phyloP scores from a whole-genome alignment of 805 yeast species.

The Teunomyces lycoperdinae region DNA sequence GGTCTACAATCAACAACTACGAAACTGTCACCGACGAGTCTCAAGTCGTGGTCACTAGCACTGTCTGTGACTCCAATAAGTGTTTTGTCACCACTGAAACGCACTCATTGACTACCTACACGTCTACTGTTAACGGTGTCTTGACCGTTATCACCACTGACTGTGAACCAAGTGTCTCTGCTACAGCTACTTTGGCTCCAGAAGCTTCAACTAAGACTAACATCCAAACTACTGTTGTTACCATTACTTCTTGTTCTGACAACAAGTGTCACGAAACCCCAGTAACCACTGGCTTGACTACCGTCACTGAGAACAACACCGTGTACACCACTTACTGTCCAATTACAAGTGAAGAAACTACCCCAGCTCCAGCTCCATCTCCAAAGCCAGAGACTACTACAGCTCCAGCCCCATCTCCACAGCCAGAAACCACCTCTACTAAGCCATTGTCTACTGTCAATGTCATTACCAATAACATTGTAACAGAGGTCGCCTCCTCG shows the following conservation, averaged over 20 bases:
- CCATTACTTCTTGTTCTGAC: constrained; percentile 38
- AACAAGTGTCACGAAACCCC: constrained; percentile 27
- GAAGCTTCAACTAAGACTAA: constrained; percentile 3
- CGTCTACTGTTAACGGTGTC: constrained; percentile 37
- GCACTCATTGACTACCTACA: constrained; percentile 30
- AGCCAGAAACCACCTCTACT: constrained; percentile 9
- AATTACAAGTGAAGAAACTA: constrained; percentile 12
- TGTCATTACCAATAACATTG: constrained; percentile 42
- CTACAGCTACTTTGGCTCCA: constrained; percentile 1
- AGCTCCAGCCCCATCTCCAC: background rate
- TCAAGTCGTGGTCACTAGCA: constrained; percentile 23
- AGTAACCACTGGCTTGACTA: constrained; percentile 32
- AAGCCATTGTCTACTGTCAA: constrained; percentile 25
- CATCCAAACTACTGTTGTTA: constrained; percentile 23
- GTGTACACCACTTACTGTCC: constrained; percentile 25
- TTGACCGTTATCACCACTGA: constrained; percentile 24
- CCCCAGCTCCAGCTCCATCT: constrained; percentile 11
- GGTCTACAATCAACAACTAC: constrained; percentile 4
- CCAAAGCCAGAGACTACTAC: constrained; percentile 3
- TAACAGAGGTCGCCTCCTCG: constrained; percentile 29
- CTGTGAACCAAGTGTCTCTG: constrained; percentile 7
- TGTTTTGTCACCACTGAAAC: constrained; percentile 30
- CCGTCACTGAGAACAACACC: constrained; percentile 18
- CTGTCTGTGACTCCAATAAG: constrained; percentile 26
- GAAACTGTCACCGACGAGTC: constrained; percentile 11